Conservation (phyloP, 176 grass and related monocot species). For the Chloris gayana region DNA sequence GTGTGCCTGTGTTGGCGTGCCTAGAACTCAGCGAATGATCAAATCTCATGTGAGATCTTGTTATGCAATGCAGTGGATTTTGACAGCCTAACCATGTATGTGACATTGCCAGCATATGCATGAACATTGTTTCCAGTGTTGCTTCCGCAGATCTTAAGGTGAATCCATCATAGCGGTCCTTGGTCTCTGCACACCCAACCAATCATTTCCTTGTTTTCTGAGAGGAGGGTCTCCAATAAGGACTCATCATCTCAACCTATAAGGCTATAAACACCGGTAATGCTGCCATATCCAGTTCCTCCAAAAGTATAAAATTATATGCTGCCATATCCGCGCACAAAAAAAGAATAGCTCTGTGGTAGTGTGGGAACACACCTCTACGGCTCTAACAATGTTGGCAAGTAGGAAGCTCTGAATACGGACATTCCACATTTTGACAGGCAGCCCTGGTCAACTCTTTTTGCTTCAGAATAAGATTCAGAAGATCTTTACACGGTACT, state of each 20-base stretch:
- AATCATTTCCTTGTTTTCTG: conserved; percentile 44
- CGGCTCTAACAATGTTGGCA: conserved; percentile 6
- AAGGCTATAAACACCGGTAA: conserved; percentile 12
- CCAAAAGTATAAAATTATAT: background rate
- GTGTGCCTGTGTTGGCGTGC: conserved; percentile 3
- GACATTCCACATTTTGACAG: conserved; percentile 47
- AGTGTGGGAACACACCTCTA: conserved; percentile 19
- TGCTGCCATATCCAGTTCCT: conserved; percentile 9
- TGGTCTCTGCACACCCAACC: conserved; percentile 43
- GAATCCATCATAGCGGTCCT: conserved; percentile 42
- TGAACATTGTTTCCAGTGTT: conserved; percentile 64
- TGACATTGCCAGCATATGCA: conserved; percentile 44
- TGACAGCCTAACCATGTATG: conserved; percentile 36
- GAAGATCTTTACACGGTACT: conserved; percentile 30
- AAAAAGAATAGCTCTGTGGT: conserved; percentile 9
- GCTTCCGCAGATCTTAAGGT: conserved; percentile 50
- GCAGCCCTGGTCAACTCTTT: conserved; percentile 45
- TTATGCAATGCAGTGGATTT: conserved; percentile 49
- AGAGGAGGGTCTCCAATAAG: background rate
- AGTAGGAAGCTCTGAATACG: conserved; percentile 25
- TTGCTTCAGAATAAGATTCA: conserved; percentile 36
- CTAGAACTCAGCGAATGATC: conserved; percentile 37
- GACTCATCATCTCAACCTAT: no score
- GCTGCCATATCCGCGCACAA: conserved; percentile 2
- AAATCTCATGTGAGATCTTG: conserved; percentile 41